Percentiles rank a stretch among this genome's conserved stretches.
These are phyloP conservation scores for Ceratocystiopsis sp. DNA, from an alignment of 2,329 filamentous ascomycete genomes.

Conservation along the genomic window DNA sequence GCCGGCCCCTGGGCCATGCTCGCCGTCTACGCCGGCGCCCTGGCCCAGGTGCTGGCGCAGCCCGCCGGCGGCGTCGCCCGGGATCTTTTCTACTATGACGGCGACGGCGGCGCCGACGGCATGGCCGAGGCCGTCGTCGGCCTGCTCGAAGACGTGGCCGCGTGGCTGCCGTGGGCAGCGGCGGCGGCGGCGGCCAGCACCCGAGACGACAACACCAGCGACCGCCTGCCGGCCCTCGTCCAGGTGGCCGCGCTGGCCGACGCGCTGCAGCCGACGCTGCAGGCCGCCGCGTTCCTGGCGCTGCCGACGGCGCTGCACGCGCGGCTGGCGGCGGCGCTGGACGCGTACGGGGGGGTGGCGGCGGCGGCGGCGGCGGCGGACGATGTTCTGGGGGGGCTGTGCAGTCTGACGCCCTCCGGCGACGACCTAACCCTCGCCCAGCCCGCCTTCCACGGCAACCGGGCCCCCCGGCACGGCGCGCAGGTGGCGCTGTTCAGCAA, in stretches of 20 bases:
- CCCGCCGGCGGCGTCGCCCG: slow-evolving; percentile 16
- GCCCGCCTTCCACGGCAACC: neutral
- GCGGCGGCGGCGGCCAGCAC: too few species aligned
- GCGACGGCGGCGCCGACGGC: slow-evolving; percentile 14
- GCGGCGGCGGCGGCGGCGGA: neutral
- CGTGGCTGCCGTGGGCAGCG: slow-evolving; percentile 8
- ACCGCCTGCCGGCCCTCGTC: slow-evolving; percentile 12
- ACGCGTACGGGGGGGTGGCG: slow-evolving; percentile 2
- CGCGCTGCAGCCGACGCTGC: slow-evolving; percentile 9
- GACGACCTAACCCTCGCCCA: too few species aligned
- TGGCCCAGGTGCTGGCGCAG: slow-evolving; percentile 19
- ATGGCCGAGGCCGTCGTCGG: slow-evolving; percentile 16
- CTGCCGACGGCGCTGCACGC: neutral
- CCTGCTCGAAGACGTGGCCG: slow-evolving; percentile 16
- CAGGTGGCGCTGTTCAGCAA: slow-evolving; percentile 23
- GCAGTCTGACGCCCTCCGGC: too few species aligned
- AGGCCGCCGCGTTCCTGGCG: slow-evolving; percentile 5
- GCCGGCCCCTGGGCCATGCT: slow-evolving; percentile 28
- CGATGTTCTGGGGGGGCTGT: too few species aligned
- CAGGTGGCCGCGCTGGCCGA: slow-evolving; percentile 9
- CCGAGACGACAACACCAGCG: neutral
- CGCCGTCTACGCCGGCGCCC: slow-evolving; percentile 30
- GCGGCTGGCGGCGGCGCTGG: slow-evolving; percentile 1
- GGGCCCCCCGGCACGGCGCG: slow-evolving; percentile 4
- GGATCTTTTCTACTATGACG: slow-evolving; percentile 19